Conservation (phyloP, 1,284 basidiomycete genomes). For the Boletellus deceptivus region DNA sequence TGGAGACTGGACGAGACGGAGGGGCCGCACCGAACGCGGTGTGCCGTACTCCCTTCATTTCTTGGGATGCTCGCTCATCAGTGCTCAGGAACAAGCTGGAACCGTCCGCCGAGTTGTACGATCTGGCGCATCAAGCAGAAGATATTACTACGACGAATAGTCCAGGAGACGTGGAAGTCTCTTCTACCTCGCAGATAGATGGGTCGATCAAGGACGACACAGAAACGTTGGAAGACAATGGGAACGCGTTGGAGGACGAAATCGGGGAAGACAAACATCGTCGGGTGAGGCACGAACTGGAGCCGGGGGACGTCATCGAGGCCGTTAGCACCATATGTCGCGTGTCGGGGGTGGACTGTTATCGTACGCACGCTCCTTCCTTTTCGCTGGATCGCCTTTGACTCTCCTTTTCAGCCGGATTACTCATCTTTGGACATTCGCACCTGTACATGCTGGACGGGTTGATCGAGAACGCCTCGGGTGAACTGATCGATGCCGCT, state of each 20-base stretch:
- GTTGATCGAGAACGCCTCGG: constrained; percentile 83
- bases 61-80: neutral
- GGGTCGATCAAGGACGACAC: constrained; percentile 17
- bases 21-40: constrained; percentile 83
- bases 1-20: constrained; percentile 89
- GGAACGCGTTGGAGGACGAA: constrained; percentile 59
- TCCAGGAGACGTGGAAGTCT: constrained; percentile 13
- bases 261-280: constrained; percentile 76
- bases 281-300: constrained; percentile 79
- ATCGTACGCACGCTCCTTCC: constrained; percentile 55
- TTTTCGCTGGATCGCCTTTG: neutral
- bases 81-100: constrained; percentile 68
- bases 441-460: constrained; percentile 93
- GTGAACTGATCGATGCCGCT: constrained; percentile 86
- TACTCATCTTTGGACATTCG: constrained; percentile 82
- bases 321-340: constrained; percentile 86
- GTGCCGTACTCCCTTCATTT: neutral
- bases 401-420: constrained; percentile 57
- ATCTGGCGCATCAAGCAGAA: neutral
- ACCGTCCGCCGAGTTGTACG: constrained; percentile 44
- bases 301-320: constrained; percentile 88
- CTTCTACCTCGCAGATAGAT: constrained; percentile 19
- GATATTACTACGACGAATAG: constrained; percentile 1
- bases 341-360: constrained; percentile 85
- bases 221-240: constrained; percentile 18